Evolutionary conservation across 176 grass and related monocot species (phyloP).

Genomic region (Alopecurus myosuroides): DNA sequence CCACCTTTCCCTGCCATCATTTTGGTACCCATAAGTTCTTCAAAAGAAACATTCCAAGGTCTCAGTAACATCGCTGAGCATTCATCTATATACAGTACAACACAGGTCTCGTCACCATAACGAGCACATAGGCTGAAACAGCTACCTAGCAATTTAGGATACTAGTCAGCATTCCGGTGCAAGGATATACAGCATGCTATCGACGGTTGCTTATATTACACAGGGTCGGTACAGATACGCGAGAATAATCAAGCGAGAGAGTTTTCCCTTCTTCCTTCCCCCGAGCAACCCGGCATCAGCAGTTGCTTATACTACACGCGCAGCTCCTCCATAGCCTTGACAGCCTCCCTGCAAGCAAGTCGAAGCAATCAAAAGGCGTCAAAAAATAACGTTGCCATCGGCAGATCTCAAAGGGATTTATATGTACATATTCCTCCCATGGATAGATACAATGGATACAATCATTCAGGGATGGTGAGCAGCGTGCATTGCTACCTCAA

Average conservation of each 20-base stretch:
- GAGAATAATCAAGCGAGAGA: neutral
- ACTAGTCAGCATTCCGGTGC: neutral
- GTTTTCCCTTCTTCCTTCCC: neutral
- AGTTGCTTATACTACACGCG: neutral
- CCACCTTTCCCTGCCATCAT: too few relatives aligned
- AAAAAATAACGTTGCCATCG: neutral
- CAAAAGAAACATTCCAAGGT: too few relatives aligned
- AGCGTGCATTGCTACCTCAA: neutral
- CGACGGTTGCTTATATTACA: too few relatives aligned
- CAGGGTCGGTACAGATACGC: neutral
- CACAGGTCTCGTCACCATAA: neutral
- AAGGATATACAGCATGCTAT: neutral
- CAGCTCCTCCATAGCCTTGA: neutral
- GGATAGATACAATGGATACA: neutral
- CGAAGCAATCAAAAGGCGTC: neutral
- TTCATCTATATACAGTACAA: too few relatives aligned
- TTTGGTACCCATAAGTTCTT: too few relatives aligned
- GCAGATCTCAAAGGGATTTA: neutral
- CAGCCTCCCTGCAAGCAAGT: neutral
- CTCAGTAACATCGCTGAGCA: too few relatives aligned
- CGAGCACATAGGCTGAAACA: neutral
- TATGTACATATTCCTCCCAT: neutral
- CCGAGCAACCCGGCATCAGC: neutral
- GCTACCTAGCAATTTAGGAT: neutral
- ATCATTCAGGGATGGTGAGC: neutral